Conservation (phyloP, 352 stramenopile genomes). For the Pythium folliculosum region DNA sequence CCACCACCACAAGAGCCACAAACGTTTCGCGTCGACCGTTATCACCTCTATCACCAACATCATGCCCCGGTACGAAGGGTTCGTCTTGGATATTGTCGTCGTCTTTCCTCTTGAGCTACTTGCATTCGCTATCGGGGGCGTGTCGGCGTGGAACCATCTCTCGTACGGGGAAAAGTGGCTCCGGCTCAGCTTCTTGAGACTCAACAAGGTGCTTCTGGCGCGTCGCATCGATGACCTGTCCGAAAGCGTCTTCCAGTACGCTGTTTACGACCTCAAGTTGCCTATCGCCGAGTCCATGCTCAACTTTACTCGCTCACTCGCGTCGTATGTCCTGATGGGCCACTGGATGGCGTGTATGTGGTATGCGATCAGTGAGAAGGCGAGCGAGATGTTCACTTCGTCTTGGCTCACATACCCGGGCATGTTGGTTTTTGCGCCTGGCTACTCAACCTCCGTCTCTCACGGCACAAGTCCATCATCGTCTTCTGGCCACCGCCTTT, state of each 20-base stretch:
- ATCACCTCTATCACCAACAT: not conserved
- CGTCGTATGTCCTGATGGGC: constrained; percentile 55
- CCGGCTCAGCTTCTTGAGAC: constrained; percentile 44
- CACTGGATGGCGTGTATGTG: constrained; percentile 68
- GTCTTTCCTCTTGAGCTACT: constrained; percentile 57
- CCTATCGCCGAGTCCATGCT: constrained; percentile 43
- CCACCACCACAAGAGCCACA: constrained; percentile 5
- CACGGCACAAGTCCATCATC: not conserved
- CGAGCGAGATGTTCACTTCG: constrained; percentile 35
- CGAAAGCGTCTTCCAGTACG: constrained; percentile 59
- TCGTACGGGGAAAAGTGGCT: constrained; percentile 40
- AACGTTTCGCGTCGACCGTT: not conserved
- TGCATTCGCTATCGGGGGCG: constrained; percentile 12
- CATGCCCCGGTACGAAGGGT: constrained; percentile 27
- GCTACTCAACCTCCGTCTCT: constrained; percentile 2
- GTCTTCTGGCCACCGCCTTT: constrained; percentile 10
- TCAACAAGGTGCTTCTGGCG: constrained; percentile 56
- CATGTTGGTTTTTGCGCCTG: constrained; percentile 44
- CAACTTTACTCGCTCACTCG: constrained; percentile 49
- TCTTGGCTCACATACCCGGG: constrained; percentile 65
- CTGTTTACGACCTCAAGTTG: constrained; percentile 58
- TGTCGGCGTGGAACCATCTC: constrained; percentile 17
- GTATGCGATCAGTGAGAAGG: constrained; percentile 48
- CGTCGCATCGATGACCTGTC: constrained; percentile 41
- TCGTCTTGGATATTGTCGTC: constrained; percentile 43